Evolutionary conservation across 2,329 filamentous ascomycete species (phyloP).

Genomic region (Trichoderma simmonsii): DNA sequence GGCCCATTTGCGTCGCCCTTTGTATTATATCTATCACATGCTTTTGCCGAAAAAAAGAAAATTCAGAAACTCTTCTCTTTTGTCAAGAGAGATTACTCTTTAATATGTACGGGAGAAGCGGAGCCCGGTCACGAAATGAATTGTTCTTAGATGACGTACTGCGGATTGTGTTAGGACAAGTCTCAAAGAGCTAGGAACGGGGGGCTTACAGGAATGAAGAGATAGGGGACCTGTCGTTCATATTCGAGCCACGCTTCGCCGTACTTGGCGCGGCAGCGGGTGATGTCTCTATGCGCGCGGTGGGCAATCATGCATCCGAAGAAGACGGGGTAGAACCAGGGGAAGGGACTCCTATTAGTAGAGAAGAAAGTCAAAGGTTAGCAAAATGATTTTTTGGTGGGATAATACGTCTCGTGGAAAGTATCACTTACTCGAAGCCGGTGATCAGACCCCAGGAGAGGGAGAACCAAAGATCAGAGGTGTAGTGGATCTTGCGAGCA

Average conservation of each 20-base stretch:
- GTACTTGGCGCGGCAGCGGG: constrained; percentile 75
- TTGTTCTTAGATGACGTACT: constrained; percentile 42
- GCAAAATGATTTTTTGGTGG: constrained; percentile 12
- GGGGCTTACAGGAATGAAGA: constrained; percentile 68
- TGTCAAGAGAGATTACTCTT: background rate
- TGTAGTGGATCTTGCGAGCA: constrained; percentile 62
- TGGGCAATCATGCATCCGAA: constrained; percentile 80
- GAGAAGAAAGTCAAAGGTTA: background rate
- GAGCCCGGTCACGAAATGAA: background rate
- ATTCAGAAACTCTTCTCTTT: background rate
- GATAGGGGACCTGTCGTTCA: constrained; percentile 72
- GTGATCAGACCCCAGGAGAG: constrained; percentile 51
- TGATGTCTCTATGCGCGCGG: constrained; percentile 72
- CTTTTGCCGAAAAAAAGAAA: background rate
- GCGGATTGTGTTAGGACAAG: constrained; percentile 21
- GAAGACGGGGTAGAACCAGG: constrained; percentile 88
- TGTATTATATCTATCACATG: background rate
- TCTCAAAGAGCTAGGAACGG: constrained; percentile 2
- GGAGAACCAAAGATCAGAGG: constrained; percentile 49
- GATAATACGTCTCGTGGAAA: background rate
- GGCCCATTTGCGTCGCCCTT: background rate
- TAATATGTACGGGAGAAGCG: constrained; percentile 20
- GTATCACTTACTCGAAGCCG: constrained; percentile 40
- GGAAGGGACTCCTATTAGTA: constrained; percentile 62
- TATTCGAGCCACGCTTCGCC: constrained; percentile 80